Evolutionary conservation across 495 filamentous ascomycete species (phyloP), one percentile per base, ranked within the genome.

Genomic region (Haplographium delicatum): DNA sequence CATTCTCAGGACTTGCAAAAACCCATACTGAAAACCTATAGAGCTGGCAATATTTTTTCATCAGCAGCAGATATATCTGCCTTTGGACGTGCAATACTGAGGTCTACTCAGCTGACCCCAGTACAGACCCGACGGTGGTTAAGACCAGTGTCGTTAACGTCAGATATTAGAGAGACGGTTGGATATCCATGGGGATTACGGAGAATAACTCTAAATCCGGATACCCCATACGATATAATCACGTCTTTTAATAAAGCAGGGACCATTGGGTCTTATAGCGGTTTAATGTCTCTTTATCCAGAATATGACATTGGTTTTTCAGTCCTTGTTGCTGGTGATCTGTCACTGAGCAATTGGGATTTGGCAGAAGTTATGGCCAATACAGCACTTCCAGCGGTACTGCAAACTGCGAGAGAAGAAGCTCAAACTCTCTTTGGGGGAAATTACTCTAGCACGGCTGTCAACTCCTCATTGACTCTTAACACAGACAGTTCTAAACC

Each of bases 151-250:
- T 56, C 72, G 0, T 65, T 74, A n/a, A 81, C 80, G 1, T 67
- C 78, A 1, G 68, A 72, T 35, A 58, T 75, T 0, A 57, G 58
- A 19, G 62, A 67, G 16, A 62, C 68, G 6, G 62, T 82, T 4
- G 72, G 78, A n/a, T 69, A 71, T 2, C 81, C 81, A 0, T 85
- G 79, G 78, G 81, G 80, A 22, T 74, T 83, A 22, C 60, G 65
- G 9, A 65, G 66, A 39, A 67, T 70, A 50, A 40, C 56, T 18
- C 38, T 50, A 8, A 47, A 38, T 5, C 67, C 65, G 44, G 69
- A 74, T 37, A 58, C 72, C 10, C 30, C 20, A 38, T 38, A 37
- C 18, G 30, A 38, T 22, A 6, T 48, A 3, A 22, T 33, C n/a
- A 30, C 22, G 24, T 13, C 24, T 5, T 81, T 77, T 61, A 75